Evolutionary conservation across 805 yeast genomes (phyloP).

Genomic region (Sugiyamaella chiloensis): DNA sequence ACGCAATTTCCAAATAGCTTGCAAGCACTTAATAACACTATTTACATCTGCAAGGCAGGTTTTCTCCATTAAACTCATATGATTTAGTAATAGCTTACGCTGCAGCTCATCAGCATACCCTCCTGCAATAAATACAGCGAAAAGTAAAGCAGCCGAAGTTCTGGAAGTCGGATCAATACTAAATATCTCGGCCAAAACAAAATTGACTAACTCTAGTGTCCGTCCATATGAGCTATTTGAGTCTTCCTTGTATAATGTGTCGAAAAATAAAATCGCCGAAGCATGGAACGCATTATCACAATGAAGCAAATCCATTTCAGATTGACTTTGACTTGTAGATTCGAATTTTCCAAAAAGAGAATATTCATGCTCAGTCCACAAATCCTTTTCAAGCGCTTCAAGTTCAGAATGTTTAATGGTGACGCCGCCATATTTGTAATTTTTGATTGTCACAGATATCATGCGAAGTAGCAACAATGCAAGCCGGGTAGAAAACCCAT

Average conservation of each 20-base stretch:
- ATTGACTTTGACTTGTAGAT: not conserved
- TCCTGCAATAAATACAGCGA: conserved; percentile 15
- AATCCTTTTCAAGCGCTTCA: conserved; percentile 4
- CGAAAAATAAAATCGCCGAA: conserved; percentile 16
- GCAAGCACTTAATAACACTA: not conserved
- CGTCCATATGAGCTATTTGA: not conserved
- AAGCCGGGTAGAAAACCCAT: conserved; percentile 17
- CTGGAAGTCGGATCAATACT: conserved; percentile 13
- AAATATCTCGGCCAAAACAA: not conserved
- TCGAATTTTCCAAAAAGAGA: conserved; percentile 2
- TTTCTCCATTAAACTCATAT: conserved; percentile 10
- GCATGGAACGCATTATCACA: conserved; percentile 19
- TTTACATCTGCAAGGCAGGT: conserved; percentile 14
- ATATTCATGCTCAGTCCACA: conserved; percentile 14
- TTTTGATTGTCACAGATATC: not conserved
- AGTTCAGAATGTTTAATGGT: conserved; percentile 9
- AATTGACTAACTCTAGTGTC: not conserved
- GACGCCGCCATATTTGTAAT: not conserved
- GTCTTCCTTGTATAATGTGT: conserved; percentile 3
- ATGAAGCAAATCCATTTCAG: conserved; percentile 13
- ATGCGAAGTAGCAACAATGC: conserved; percentile 10
- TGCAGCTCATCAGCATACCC: conserved; percentile 11
- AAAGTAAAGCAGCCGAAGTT: conserved; percentile 17
- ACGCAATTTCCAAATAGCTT: conserved; percentile 5
- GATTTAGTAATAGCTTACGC: conserved; percentile 2